Percentiles rank a stretch among this genome's conserved stretches.
These are phyloP conservation scores for Dactylis glomerata DNA, from an alignment of 176 grass and related monocot species.

Conservation along the genomic window DNA sequence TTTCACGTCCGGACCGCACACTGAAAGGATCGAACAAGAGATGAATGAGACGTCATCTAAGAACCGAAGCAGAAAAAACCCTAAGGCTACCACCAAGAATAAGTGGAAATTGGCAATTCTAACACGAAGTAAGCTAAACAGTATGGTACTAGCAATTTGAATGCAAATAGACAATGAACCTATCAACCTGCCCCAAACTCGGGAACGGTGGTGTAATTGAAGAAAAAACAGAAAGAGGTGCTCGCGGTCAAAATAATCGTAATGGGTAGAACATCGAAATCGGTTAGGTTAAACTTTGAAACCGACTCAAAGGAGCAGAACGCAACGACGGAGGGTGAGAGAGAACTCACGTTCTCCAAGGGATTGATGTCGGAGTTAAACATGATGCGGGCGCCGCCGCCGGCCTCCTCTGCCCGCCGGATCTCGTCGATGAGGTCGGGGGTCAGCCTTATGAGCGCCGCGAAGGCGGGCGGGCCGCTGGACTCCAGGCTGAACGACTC, in stretches of 20 bases:
- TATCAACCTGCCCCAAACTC: neutral
- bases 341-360: slow-evolving; percentile 71
- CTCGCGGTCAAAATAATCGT: neutral
- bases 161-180: slow-evolving; percentile 20
- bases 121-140: neutral
- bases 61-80: neutral
- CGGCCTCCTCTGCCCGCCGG: slow-evolving; percentile 79
- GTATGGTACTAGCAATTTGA: neutral
- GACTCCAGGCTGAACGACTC: slow-evolving; percentile 81
- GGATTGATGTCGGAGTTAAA: slow-evolving; percentile 70
- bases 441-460: slow-evolving; percentile 74
- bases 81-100: neutral
- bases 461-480: slow-evolving; percentile 56
- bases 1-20: too few species aligned
- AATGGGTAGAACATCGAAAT: slow-evolving; percentile 21
- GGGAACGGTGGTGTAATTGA: slow-evolving; percentile 1
- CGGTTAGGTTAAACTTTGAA: slow-evolving; percentile 34
- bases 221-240: neutral
- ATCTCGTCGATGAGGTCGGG: slow-evolving; percentile 97
- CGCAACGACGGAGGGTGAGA: slow-evolving; percentile 4
- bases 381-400: slow-evolving; percentile 76
- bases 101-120: neutral
- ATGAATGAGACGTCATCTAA: neutral
- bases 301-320: neutral
- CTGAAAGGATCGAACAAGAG: too few species aligned